Conservation (phyloP, 306 rosid species). For the Vachellia collinsii region DNA sequence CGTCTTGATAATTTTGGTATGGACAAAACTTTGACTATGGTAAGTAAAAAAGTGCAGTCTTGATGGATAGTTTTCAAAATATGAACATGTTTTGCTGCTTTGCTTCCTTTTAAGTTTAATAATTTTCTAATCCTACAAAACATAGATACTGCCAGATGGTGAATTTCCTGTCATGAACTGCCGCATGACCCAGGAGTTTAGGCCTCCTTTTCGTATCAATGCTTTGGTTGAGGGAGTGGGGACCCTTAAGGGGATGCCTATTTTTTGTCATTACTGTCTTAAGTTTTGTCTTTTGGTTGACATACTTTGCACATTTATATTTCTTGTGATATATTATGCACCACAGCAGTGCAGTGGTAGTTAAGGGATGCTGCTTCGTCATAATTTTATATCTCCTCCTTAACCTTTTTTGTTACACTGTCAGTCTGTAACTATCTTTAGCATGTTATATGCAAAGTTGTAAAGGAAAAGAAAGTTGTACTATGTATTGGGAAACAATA, state of each 20-base stretch:
- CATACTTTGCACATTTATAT: neutral
- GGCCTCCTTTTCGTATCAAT: constrained; percentile 83
- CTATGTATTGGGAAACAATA: neutral
- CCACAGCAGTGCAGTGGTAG: constrained; percentile 12
- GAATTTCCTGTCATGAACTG: constrained; percentile 92
- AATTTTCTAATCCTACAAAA: constrained; percentile 33
- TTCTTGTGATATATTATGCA: constrained; percentile 12
- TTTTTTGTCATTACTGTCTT: constrained; percentile 13
- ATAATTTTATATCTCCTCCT: neutral
- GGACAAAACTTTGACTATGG: constrained; percentile 76
- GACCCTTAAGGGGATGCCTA: constrained; percentile 57
- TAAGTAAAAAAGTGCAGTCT: constrained; percentile 44
- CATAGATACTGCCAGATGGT: constrained; percentile 79
- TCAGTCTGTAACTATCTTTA: neutral
- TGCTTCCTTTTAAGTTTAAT: constrained; percentile 34
- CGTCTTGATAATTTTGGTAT: constrained; percentile 76
- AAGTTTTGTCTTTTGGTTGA: constrained; percentile 13
- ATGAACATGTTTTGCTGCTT: neutral
- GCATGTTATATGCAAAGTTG: constrained; percentile 2
- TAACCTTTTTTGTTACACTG: constrained; percentile 10
- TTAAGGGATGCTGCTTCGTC: constrained; percentile 10
- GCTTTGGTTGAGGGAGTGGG: constrained; percentile 81
- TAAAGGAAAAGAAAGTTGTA: neutral
- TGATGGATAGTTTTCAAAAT: constrained; percentile 15
- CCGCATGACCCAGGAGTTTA: constrained; percentile 86